Evolutionary conservation across 768 basidiomycete species (phyloP).

Genomic region (Rhodocollybia butyracea): DNA sequence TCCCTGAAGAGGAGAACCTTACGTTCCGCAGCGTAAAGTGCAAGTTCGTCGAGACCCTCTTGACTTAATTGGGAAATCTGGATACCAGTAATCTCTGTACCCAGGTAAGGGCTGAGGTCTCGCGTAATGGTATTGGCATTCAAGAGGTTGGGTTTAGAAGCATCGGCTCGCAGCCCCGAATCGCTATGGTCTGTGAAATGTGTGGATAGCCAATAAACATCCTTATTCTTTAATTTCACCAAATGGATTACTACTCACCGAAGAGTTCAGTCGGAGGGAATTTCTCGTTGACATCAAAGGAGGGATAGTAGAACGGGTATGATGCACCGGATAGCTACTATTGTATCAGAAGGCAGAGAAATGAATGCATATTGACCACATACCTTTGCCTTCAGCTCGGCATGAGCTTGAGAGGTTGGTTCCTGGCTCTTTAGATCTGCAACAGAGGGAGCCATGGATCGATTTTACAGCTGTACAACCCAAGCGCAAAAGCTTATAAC

Average conservation of each 20-base stretch:
- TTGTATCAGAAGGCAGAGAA: background rate
- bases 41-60: conserved; percentile 53
- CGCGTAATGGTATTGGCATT: conserved; percentile 31
- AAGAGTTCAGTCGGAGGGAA: conserved; percentile 46
- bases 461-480: background rate
- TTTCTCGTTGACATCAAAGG: conserved; percentile 45
- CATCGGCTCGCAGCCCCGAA: conserved; percentile 45
- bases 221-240: no score
- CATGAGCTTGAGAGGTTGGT: background rate
- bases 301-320: conserved; percentile 48
- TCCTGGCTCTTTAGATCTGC: background rate
- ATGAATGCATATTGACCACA: background rate
- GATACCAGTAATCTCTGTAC: conserved; percentile 47
- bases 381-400: conserved; percentile 1
- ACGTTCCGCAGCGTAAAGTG: conserved; percentile 47
- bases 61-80: conserved; percentile 50
- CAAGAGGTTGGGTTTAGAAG: conserved; percentile 48
- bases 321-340: conserved; percentile 25
- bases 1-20: conserved; percentile 56
- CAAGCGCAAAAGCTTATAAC: background rate
- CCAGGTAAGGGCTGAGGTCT: conserved; percentile 48
- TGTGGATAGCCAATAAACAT: no score
- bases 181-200: conserved; percentile 38
- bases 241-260: conserved; percentile 25
- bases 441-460: conserved; percentile 7